Base-by-base conservation (phyloP, 2,329 filamentous ascomycete species). In the Saccharata proteae region DNA sequence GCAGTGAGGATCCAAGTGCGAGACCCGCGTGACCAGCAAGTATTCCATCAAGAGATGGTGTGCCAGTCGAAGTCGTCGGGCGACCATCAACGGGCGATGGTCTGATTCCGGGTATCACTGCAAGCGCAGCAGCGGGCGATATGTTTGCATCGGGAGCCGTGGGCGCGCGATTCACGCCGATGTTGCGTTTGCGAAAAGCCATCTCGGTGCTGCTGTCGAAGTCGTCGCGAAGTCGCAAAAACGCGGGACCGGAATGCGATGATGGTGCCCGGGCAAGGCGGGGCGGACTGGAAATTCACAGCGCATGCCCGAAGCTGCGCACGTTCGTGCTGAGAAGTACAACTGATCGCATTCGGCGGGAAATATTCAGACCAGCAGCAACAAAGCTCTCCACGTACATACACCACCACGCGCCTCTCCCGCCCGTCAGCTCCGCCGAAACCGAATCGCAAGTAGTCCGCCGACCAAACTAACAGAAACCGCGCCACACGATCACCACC, bases 61-160 rank as follows among this genome's bases (percentile, higher is more conserved):
- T 88, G 14, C 90, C 90, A 0, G 90, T 96, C 1, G 90, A 98
- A 2, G 81, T 96, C 6, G 83, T 93, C 21, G 76, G 68, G 28
- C 85, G 77, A 34, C 88, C 88, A 51, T 93, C 86, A 18, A 93
- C 63, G 27, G 86, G 83, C 9, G 90, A 98, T 11, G 88, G 83
- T 29, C 88, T 75, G 14, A 85, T 68, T 12, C 77, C 76, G 62
- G 57, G 12, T 49, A 48, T 9, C 24, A 27, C 28, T 39, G 37
- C 42, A 48, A 52, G 30, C 44, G 38, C n/a, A 35, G 19, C 14
- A 8, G 30, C 3, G 23, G 35, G 26, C 2, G 45, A 32, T 4
- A 35, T 30, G 1, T 33, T 20, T 13, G 40, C 31, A 14, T 40
- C 31, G 24, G 38, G 36, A 29, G 47, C 44, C 16, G 40, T 26